These are phyloP conservation scores for Solanum tacnaense DNA, from an alignment of 257 asterid genomes.

Conservation along the genomic window DNA sequence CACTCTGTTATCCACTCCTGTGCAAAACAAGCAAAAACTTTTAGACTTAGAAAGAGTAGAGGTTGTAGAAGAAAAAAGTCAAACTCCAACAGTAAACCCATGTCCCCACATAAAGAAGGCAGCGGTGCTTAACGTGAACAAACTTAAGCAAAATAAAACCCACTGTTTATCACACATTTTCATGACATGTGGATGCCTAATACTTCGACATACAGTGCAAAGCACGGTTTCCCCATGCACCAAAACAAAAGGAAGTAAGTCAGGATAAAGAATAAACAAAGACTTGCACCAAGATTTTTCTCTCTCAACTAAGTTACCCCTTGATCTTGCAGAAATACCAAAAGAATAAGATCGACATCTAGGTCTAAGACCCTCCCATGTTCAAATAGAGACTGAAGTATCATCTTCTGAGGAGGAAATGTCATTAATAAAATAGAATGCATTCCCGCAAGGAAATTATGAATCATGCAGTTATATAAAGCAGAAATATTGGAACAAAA, in stretches of 20 bases:
- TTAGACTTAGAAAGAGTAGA: slow-evolving; percentile 1
- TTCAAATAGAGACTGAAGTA: not conserved
- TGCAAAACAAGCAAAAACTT: slow-evolving; percentile 7
- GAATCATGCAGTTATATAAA: not conserved
- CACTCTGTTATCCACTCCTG: slow-evolving; percentile 91
- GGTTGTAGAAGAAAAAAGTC: not conserved
- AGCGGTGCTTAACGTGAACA: not conserved
- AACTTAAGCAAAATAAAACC: not conserved
- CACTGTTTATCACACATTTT: not conserved
- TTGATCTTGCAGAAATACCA: not conserved
- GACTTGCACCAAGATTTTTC: not conserved
- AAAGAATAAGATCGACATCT: not conserved
- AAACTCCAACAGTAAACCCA: not conserved
- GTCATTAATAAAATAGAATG: not conserved
- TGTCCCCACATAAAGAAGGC: not conserved
- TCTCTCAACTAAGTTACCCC: not conserved
- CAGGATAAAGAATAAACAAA: not conserved
- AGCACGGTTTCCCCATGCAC: not conserved
- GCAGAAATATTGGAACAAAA: not conserved
- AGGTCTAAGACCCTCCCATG: not conserved
- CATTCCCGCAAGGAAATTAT: not conserved
- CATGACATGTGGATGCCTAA: not conserved
- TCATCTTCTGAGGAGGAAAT: not conserved
- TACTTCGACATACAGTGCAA: not conserved
- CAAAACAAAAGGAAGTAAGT: not conserved